Base-by-base conservation (phyloP, 2,329 filamentous ascomycete genomes). In the Ceratocystis papillata region DNA sequence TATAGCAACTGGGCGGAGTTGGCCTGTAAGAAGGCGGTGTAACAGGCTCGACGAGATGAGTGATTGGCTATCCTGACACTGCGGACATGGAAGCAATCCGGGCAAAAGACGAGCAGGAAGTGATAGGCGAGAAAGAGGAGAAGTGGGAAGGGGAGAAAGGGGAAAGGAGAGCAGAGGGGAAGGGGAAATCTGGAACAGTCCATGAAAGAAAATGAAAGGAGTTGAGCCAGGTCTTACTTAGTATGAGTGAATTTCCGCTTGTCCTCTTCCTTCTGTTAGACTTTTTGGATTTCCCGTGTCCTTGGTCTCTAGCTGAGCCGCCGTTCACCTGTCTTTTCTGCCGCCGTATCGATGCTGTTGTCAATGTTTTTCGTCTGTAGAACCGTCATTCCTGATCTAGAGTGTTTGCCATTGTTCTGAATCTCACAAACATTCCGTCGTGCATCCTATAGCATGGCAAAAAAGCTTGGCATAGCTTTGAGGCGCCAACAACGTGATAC, bases 401-500 rank as follows among this genome's bases (percentile, higher is more conserved):
- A 55, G 20, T 7, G 30, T 25, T 8, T 55, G 7, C 8, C 22
- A 55, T 55, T 55, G 50, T 55, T 25, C 28, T 55, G 50, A 55
- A 55, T 55, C 50, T 55, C 59, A 62, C 33, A 61, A 62, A 45
- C 59, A 44, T 45, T 41, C 59, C 41, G 59, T 62, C 59, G 33
- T 62, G 59, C 59, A 62, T 62, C 59, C 33, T 28, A 17, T 44
- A 28, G 59, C 59, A 62, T 62, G 59, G 59, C 59, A 55, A 46
- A 62, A 62, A 62, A 62, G 59, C 59, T 62, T 62, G 59, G 59
- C 59, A 46, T 62, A 62, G 41, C 20, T 20, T 62, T 20, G n/a
- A 62, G 33, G 20, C 30, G 41, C 17, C n/a, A 62, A 45, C 33
- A 61, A 44, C 59, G 41, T 22, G 30, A 61, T 61, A 22, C 33